These are phyloP conservation scores for Parietaria judaica DNA, from an alignment of 306 rosid genomes.

Conservation along the genomic window DNA sequence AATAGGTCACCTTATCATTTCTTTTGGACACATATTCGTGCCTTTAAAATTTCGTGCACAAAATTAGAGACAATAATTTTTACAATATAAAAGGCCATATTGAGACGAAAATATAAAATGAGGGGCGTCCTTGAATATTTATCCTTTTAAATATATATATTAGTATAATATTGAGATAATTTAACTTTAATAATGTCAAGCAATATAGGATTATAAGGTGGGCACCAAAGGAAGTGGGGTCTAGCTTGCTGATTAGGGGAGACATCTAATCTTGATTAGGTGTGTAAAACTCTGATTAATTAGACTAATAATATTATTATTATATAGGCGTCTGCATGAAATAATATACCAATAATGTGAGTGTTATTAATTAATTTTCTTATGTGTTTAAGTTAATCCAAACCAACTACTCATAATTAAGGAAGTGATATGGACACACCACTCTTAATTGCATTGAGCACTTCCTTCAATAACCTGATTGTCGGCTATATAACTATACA, in stretches of 20 bases:
- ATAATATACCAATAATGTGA: background rate
- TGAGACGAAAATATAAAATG: no score
- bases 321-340: background rate
- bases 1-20: no score
- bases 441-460: constrained; percentile 11
- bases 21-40: no score
- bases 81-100: no score
- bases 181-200: no score
- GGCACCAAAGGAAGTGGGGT: background rate
- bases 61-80: no score
- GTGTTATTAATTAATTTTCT: background rate
- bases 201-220: background rate
- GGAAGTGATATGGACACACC: constrained; percentile 19
- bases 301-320: background rate
- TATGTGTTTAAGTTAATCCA: background rate
- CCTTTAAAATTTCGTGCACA: no score
- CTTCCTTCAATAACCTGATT: constrained; percentile 14
- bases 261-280: constrained; percentile 22
- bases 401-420: constrained; percentile 11
- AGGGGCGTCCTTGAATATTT: background rate
- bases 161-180: no score
- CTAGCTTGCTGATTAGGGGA: constrained; percentile 1
- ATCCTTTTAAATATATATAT: background rate
- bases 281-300: constrained; percentile 1
- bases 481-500: constrained; percentile 2